Percentiles rank a stretch among this genome's conserved stretches.
These are phyloP conservation scores for Colletotrichum sublineola DNA, from an alignment of 2,329 filamentous ascomycete genomes.

Conservation along the genomic window DNA sequence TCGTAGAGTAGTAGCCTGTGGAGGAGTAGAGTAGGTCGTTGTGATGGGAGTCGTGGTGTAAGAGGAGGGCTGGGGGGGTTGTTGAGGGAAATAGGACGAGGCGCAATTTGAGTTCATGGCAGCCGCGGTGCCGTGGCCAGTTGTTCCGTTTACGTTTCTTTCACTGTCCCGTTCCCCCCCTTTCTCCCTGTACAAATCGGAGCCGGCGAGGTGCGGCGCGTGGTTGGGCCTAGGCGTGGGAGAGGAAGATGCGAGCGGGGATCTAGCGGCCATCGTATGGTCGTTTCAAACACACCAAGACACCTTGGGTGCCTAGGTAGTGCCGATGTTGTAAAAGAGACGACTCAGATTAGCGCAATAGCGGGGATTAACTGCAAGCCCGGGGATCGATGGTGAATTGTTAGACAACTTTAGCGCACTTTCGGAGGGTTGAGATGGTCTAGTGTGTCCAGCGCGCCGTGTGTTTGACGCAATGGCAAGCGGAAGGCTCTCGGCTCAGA, in stretches of 20 bases:
- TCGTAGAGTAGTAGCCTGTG: not conserved
- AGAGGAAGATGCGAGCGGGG: conserved; percentile 33
- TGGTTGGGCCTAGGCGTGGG: conserved; percentile 20
- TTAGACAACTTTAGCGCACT: conserved; percentile 27
- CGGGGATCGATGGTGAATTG: conserved; percentile 11
- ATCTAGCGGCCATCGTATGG: conserved; percentile 32
- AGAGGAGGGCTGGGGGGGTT: conserved; percentile 13
- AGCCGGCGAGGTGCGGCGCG: conserved; percentile 19
- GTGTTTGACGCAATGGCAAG: conserved; percentile 34
- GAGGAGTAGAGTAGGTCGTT: conserved; percentile 2
- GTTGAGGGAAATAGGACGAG: conserved; percentile 38
- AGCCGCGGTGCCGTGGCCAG: conserved; percentile 6
- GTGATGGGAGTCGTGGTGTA: conserved; percentile 5
- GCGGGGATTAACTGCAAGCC: conserved; percentile 8
- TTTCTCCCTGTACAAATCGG: conserved; percentile 22
- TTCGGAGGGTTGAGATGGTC: conserved; percentile 11
- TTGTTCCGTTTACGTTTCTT: conserved; percentile 14
- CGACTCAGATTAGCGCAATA: conserved; percentile 16
- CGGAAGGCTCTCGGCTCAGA: conserved; percentile 29
- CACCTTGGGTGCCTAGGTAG: not conserved
- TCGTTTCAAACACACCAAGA: conserved; percentile 21
- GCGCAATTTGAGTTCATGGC: conserved; percentile 34
- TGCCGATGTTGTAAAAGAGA: conserved; percentile 2
- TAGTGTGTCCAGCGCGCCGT: conserved; percentile 19
- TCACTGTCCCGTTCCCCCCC: conserved; percentile 23